phyloP scores from a whole-genome alignment of 768 basidiomycete species.

The Suillus fuscotomentosus region DNA sequence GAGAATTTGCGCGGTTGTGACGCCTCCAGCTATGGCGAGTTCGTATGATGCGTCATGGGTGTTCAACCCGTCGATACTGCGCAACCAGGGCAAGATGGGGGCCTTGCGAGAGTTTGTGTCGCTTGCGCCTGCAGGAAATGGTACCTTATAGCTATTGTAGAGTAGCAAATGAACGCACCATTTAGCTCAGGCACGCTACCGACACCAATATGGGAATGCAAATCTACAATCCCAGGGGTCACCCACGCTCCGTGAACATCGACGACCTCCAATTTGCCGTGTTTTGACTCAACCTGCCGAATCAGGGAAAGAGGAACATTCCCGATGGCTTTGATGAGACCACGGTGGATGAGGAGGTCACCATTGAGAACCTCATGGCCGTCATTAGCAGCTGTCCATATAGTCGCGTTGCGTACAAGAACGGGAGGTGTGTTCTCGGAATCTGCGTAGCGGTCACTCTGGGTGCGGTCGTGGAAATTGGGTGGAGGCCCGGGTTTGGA shows the following conservation, averaged over 20 bases:
- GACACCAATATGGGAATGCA: conserved; percentile 49
- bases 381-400: conserved; percentile 79
- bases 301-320: conserved; percentile 29
- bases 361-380: conserved; percentile 65
- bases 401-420: conserved; percentile 69
- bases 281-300: conserved; percentile 26
- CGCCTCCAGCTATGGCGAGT: conserved; percentile 42
- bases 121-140: conserved; percentile 33
- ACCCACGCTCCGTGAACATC: conserved; percentile 75
- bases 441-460: conserved; percentile 64
- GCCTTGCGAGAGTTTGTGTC: conserved; percentile 59
- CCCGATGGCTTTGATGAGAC: conserved; percentile 63
- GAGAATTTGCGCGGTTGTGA: conserved; percentile 46
- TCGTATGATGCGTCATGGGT: conserved; percentile 42
- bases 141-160: conserved; percentile 10
- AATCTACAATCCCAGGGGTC: conserved; percentile 66
- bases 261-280: conserved; percentile 43
- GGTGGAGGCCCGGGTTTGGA: conserved; percentile 41
- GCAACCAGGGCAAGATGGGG: conserved; percentile 65
- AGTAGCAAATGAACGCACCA: conserved; percentile 16
- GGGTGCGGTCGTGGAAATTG: conserved; percentile 46
- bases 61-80: conserved; percentile 45
- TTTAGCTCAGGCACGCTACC: conserved; percentile 31
- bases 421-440: conserved; percentile 53
- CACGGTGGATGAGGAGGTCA: conserved; percentile 69